Conservation (phyloP, 1,284 basidiomycete species). For the Gastroboletus turbinatus region DNA sequence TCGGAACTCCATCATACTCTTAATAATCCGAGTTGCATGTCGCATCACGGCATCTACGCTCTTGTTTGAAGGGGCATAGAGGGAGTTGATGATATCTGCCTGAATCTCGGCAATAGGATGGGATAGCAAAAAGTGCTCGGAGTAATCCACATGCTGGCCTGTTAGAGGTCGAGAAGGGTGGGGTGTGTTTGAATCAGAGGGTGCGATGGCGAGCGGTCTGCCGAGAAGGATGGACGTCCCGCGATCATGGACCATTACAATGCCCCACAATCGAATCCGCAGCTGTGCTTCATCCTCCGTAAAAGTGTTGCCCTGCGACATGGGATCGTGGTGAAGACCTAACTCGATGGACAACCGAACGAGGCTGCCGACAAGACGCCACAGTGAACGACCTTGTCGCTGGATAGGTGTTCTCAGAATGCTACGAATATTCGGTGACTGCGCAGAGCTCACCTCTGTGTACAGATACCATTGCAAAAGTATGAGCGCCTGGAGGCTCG, state of each 20-base stretch:
- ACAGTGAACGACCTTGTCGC: constrained; percentile 80
- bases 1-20: constrained; percentile 67
- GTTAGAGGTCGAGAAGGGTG: constrained; percentile 54
- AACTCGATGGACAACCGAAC: constrained; percentile 78
- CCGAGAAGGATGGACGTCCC: constrained; percentile 82
- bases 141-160: constrained; percentile 43
- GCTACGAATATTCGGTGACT: neutral
- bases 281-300: constrained; percentile 71
- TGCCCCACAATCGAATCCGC: constrained; percentile 77
- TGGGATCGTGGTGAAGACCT: constrained; percentile 80
- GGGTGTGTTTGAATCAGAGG: constrained; percentile 75
- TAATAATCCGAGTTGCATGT: constrained; percentile 73
- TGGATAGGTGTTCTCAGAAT: constrained; percentile 32
- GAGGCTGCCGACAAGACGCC: constrained; percentile 80
- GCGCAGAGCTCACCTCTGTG: constrained; percentile 59
- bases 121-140: constrained; percentile 71
- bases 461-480: constrained; percentile 84
- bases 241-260: constrained; percentile 78
- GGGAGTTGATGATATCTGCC: constrained; percentile 80
- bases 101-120: constrained; percentile 76
- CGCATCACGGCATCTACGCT: constrained; percentile 67
- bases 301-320: constrained; percentile 61
- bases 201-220: constrained; percentile 76
- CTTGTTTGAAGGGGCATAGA: constrained; percentile 71
- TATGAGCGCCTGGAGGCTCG: constrained; percentile 77